Base-by-base conservation (phyloP, 805 yeast genomes). In the Kazachstania martiniae region DNA sequence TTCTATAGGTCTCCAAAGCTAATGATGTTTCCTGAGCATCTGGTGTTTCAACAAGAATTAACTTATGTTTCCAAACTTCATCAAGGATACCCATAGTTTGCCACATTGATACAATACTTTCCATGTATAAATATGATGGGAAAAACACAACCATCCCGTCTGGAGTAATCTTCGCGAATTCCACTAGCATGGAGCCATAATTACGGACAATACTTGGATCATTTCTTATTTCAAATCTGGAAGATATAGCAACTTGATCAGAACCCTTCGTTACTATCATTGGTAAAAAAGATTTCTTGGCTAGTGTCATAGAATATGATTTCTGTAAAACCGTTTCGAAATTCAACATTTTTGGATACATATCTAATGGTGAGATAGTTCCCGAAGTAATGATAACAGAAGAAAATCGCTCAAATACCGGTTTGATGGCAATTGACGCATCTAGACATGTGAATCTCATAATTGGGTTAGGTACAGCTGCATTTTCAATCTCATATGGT, bases 91-190 rank as follows among this genome's bases (percentile, higher is more conserved):
- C 97, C 96, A 91, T 91, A 10, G 78, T 79, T 61, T 91, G 98
- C 99, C 99, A 91, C 83, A 85, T 87, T 2, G 95, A 84, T 26
- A 91, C 89, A 47, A 91, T 91, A 47, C 94, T 82, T 57, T 91
- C 99, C 98, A 91, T 91, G 56, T 91, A 93, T 24, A 91, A 65
- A 65, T 91, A 91, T 1, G 95, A 82, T 0, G 99, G 99, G 61
- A 91, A 91, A 63, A 91, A 91, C 25, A 91, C 96, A 30, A 91
- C 98, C 70, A 91, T 65, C 4, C 99, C 99, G 61, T 91, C 99
- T 0, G 99, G 99, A 0, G 96, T 89, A 32, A 85, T 79, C 48
- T 91, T 91, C 10, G 97, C 72, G 54, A 86, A 89, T 58, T 91
- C 97, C 30, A 91, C 79, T 35, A 91, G 60, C 47, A 91, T 65